These are phyloP conservation scores for Kwoniella sp. DNA, from an alignment of 768 basidiomycete genomes.

Conservation along the genomic window DNA sequence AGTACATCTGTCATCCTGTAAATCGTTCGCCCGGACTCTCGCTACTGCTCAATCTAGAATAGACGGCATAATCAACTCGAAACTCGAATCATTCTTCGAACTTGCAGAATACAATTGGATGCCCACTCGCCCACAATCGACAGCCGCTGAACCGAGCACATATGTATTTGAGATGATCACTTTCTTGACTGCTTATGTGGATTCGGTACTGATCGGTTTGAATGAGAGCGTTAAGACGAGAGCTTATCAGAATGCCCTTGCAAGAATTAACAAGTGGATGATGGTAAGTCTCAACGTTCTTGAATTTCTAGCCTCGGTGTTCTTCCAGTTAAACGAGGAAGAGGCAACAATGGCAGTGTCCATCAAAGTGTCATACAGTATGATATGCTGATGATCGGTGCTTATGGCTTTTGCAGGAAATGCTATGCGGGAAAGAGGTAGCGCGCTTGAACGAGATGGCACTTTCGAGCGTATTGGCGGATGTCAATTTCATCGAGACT, in stretches of 20 bases:
- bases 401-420: conserved; percentile 22
- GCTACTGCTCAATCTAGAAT: conserved; percentile 73
- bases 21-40: conserved; percentile 71
- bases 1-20: conserved; percentile 66
- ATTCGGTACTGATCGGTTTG: conserved; percentile 69
- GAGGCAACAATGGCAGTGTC: too few relatives aligned
- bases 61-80: conserved; percentile 78
- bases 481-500: conserved; percentile 85
- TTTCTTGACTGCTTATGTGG: conserved; percentile 95
- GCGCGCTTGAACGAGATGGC: conserved; percentile 84
- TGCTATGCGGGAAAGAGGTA: conserved; percentile 60
- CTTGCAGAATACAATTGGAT: conserved; percentile 95
- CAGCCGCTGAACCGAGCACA: conserved; percentile 71
- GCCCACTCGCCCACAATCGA: conserved; percentile 60
- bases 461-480: conserved; percentile 78
- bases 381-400: too few relatives aligned
- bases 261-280: conserved; percentile 80
- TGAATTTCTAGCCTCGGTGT: too few relatives aligned
- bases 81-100: conserved; percentile 94
- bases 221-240: conserved; percentile 83
- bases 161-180: conserved; percentile 93
- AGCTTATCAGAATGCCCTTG: conserved; percentile 83
- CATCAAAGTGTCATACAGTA: too few relatives aligned
- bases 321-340: too few relatives aligned
- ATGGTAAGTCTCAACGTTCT: conserved; percentile 84